Conservation (phyloP, 345 rosid genomes). For the Sisymbrium irio region DNA sequence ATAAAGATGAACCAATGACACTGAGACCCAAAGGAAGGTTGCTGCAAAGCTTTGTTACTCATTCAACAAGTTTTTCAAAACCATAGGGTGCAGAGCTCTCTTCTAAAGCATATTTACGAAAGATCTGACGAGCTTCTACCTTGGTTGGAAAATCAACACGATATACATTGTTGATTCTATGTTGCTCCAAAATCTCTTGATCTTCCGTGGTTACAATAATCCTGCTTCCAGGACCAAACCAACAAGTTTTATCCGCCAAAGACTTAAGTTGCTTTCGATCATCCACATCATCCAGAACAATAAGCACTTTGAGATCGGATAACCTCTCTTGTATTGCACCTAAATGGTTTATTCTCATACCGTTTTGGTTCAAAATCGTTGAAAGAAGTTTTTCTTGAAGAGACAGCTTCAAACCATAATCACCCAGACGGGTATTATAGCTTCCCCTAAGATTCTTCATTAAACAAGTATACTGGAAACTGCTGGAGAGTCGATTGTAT, state of each 20-base stretch:
- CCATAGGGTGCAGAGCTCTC: neutral
- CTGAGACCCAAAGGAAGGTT: neutral
- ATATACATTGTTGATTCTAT: neutral
- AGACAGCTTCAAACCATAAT: neutral
- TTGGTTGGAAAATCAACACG: neutral
- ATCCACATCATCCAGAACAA: neutral
- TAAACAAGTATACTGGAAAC: neutral
- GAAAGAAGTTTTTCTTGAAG: constrained; percentile 22
- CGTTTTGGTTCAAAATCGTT: neutral
- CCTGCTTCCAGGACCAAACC: constrained; percentile 4
- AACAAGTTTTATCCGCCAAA: neutral
- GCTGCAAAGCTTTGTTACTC: neutral
- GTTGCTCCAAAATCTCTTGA: neutral
- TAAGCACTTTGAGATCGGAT: neutral
- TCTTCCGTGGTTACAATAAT: neutral
- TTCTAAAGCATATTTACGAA: neutral
- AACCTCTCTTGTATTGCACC: neutral
- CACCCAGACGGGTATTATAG: neutral
- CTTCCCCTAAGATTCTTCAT: neutral
- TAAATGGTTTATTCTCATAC: neutral
- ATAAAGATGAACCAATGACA: neutral
- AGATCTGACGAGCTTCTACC: neutral
- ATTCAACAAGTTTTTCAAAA: neutral
- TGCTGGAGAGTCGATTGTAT: neutral
- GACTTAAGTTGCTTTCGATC: neutral